Evolutionary conservation across 495 filamentous ascomycete species (phyloP), one percentile per base, ranked within the genome.

Genomic region (Copromyces sp.): DNA sequence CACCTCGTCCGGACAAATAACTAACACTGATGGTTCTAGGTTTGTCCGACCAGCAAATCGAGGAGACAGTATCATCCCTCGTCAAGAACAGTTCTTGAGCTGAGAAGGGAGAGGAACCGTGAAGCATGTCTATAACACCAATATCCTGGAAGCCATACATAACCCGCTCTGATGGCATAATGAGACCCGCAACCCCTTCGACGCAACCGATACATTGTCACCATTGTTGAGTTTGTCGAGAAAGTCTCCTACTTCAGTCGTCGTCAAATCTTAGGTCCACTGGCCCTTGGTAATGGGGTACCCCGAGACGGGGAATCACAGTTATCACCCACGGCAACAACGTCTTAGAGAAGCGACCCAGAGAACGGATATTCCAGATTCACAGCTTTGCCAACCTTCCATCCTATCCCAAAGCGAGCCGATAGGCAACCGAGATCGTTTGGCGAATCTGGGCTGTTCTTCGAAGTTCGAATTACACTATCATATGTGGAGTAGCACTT

Each of bases 1-100:
- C 32, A 71, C 39, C 37, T 47, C 59, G 35, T 72, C 38, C 39
- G 37, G 70, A 35, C 39, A 20, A 16, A 29, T 8, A 59, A 69
- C 37, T 68, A 42, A 74, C 73, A 74, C 81, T 71, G 79, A 70
- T 39, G 39, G 12, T 38, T 71, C 38, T 73, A 97, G 94, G 94
- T 69, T 85, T 99, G 74, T 89, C 91, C 69, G 93, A 97, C 79
- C 91, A 95, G 82, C 89, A 94, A 83, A 97, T 99, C 77, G 96
- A 98, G 85, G 91, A 93, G 68, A 90, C 90, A 75, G 89, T 99
- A 73, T 90, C 93, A 72, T 85, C 86, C 71, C 84, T 99, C 74
- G 95, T 97, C 68, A 94, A 94, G 85, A 85, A 79, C 42, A 81
- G 76, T 17, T 35, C 53, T 65, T 65, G 14, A 65, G 53, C 53